phyloP scores from a whole-genome alignment of 2,329 filamentous ascomycete genomes.

The Cercospora sojina region DNA sequence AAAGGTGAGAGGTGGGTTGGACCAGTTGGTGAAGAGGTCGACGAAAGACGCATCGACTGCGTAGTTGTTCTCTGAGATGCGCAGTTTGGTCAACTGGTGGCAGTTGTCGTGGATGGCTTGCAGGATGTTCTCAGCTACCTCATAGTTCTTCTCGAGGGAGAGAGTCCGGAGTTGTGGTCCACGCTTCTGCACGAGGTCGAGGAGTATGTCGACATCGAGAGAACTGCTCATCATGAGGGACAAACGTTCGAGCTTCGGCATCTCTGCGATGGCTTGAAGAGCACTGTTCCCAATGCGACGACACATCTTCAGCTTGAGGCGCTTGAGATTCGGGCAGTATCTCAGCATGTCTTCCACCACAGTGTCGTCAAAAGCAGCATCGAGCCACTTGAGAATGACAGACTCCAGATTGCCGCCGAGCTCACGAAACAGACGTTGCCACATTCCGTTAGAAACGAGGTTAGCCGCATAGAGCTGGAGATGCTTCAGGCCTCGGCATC shows the following conservation, averaged over 20 bases:
- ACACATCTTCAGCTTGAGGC: conserved; percentile 80
- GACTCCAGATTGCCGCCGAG: conserved; percentile 65
- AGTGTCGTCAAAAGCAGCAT: conserved; percentile 75
- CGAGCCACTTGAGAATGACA: conserved; percentile 79
- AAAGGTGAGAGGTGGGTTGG: conserved; percentile 67
- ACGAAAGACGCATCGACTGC: conserved; percentile 75
- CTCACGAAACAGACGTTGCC: conserved; percentile 66
- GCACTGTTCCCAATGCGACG: conserved; percentile 68
- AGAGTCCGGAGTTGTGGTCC: conserved; percentile 72
- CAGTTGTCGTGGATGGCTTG: conserved; percentile 70
- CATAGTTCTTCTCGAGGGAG: conserved; percentile 68
- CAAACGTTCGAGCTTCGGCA: conserved; percentile 68
- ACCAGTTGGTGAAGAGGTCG: conserved; percentile 72
- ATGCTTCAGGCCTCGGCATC: conserved; percentile 65
- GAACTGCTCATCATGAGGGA: conserved; percentile 65
- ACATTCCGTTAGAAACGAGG: conserved; percentile 72
- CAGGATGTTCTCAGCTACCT: conserved; percentile 68
- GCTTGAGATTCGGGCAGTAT: conserved; percentile 65
- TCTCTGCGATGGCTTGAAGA: conserved; percentile 61
- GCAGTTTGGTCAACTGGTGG: conserved; percentile 68
- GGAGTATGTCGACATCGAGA: conserved; percentile 58
- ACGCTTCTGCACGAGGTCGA: conserved; percentile 60
- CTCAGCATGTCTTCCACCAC: conserved; percentile 61
- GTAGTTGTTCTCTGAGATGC: conserved; percentile 72
- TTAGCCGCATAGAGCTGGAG: conserved; percentile 83